Percentiles rank a stretch among this genome's conserved stretches.
These are phyloP conservation scores for Eucalyptus curtisii DNA, from an alignment of 345 rosid genomes.

Conservation along the genomic window DNA sequence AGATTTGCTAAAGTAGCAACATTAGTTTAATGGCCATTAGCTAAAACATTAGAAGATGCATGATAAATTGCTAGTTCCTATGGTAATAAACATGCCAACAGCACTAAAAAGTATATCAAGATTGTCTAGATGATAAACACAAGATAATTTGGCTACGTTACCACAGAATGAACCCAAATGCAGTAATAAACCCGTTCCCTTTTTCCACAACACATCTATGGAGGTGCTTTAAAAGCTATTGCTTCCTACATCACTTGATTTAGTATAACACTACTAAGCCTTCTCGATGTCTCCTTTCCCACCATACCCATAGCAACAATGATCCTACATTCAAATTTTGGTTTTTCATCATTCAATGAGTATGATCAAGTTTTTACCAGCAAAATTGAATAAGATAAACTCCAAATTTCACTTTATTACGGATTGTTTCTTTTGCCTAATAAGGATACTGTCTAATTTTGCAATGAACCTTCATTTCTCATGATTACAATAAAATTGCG, in stretches of 20 bases:
- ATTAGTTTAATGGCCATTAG: not conserved
- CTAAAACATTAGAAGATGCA: not conserved
- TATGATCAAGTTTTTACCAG: not conserved
- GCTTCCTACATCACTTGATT: constrained; percentile 84
- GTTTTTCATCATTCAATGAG: not conserved
- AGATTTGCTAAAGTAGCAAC: not conserved
- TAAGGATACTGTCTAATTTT: not conserved
- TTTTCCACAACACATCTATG: constrained; percentile 78
- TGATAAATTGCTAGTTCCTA: not conserved
- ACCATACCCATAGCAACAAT: constrained; percentile 63
- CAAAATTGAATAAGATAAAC: not conserved
- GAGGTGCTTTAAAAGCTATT: constrained; percentile 84
- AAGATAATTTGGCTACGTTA: not conserved
- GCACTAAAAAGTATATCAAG: not conserved
- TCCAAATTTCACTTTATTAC: not conserved
- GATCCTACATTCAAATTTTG: constrained; percentile 33
- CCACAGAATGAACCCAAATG: constrained; percentile 44
- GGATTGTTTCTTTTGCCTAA: not conserved
- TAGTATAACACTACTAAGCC: constrained; percentile 67
- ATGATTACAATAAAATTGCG: not conserved
- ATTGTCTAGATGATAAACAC: not conserved
- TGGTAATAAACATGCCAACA: not conserved
- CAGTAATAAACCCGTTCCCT: constrained; percentile 83
- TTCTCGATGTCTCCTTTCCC: constrained; percentile 80
- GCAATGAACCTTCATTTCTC: not conserved